Conservation (phyloP, 2,329 filamentous ascomycete genomes). For the Xylariaceae sp. region DNA sequence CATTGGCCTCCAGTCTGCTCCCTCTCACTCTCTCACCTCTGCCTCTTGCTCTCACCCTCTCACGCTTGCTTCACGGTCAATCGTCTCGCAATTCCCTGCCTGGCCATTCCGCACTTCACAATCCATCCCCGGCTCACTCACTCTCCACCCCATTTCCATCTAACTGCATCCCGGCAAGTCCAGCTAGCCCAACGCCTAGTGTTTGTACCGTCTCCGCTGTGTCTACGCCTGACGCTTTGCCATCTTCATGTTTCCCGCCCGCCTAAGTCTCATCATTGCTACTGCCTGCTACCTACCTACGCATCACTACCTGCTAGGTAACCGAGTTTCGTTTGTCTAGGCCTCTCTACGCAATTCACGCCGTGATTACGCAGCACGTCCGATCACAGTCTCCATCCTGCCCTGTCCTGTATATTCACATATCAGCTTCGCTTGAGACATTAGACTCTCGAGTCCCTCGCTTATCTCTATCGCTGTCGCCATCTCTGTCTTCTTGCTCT, state of each 20-base stretch:
- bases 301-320: not conserved
- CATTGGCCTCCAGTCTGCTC: no score
- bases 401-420: not conserved
- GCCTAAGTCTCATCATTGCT: not conserved
- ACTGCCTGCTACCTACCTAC: not conserved
- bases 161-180: not conserved
- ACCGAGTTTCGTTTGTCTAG: no score
- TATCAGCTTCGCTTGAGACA: not conserved
- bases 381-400: not conserved
- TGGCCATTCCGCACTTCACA: not conserved
- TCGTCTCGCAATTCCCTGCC: not conserved
- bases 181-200: not conserved
- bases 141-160: not conserved
- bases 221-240: not conserved
- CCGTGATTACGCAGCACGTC: not conserved
- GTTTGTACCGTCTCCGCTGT: not conserved
- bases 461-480: not conserved
- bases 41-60: no score
- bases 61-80: not conserved
- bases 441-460: not conserved
- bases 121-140: not conserved
- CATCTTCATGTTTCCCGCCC: not conserved
- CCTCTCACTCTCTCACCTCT: no score
- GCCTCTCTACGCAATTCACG: no score
- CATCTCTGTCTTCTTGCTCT: not conserved